A percentile compares a stretch with the other conserved stretches of the same genome.
Evolutionary conservation across 2,329 filamentous ascomycete genomes (phyloP).

Genomic region (Fusarium euwallaceae): DNA sequence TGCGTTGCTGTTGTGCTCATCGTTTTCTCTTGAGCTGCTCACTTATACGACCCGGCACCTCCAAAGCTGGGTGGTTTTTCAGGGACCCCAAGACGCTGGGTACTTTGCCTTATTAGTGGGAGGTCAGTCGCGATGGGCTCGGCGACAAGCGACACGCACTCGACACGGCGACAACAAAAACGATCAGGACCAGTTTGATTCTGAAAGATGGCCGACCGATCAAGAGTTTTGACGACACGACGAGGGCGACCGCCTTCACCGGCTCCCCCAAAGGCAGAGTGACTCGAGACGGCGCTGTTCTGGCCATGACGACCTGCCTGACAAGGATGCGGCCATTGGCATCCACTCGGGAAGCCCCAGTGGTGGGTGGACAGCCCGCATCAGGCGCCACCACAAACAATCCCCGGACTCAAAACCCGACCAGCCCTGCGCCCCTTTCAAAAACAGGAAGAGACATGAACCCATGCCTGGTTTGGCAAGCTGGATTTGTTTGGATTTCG

Average conservation of each 20-base stretch:
- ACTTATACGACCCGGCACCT: constrained; percentile 44
- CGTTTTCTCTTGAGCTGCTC: constrained; percentile 30
- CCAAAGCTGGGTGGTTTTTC: constrained; percentile 42
- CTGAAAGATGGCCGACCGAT: constrained; percentile 9
- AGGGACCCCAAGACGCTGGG: constrained; percentile 35
- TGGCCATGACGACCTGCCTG: constrained; percentile 46
- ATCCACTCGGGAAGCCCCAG: constrained; percentile 50
- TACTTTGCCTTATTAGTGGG: constrained; percentile 26
- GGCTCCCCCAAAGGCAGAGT: constrained; percentile 38
- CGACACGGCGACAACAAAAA: constrained; percentile 19
- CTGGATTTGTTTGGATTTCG: constrained; percentile 6
- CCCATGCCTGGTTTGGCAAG: constrained; percentile 23
- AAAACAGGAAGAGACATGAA: constrained; percentile 29
- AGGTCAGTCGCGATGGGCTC: constrained; percentile 6
- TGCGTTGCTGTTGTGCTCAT: constrained; percentile 41
- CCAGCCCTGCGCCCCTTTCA: constrained; percentile 42
- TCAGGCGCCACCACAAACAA: constrained; percentile 48
- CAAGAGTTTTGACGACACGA: constrained; percentile 26
- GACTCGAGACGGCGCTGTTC: constrained; percentile 45
- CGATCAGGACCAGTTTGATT: constrained; percentile 3
- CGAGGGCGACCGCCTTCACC: constrained; percentile 35
- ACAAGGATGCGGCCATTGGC: constrained; percentile 45
- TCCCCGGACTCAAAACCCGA: constrained; percentile 46
- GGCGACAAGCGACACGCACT: constrained; percentile 6
- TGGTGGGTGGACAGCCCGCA: constrained; percentile 48